Evolutionary conservation across 139 green algal genomes (phyloP), one percentile per base, ranked within the genome.

Genomic region (Closterium sp.): DNA sequence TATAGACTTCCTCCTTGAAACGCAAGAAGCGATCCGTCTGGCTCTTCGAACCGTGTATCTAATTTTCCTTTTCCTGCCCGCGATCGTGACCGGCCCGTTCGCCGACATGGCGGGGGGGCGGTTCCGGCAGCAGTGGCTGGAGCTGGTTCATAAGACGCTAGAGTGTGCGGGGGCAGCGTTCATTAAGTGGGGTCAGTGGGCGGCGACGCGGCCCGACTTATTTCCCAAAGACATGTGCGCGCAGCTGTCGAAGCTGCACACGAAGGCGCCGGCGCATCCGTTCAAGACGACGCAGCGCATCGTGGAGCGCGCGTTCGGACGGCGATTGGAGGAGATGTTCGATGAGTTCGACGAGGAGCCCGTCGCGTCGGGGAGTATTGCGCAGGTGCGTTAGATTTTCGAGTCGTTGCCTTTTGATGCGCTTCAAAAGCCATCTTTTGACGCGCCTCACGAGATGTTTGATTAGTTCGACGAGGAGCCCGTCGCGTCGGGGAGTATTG

Each of bases 161-260:
- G 93, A 94, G 1, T 32, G 38, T 4, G 93, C 93, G 22, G 93
- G 93, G 3, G 91, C 93, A 1, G 93, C 93, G 17, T 95, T 95
- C 31, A 98, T 99, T 91, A 99, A 99, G 95, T 99, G 97, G 98
- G 98, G 97, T 0, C 98, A 99, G 95, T 99, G 98, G 98, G 96
- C 97, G 3, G 96, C 97, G 29, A 98, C 97, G 0, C 95, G 98
- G 21, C 93, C 93, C 27, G 98, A 99, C 96, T 92, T 99, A 31
- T 99, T 99, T 92, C 97, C 98, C 0, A 94, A 94, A 92, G 93
- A 95, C 85, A 88, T 97, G 50, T 95, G 94, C 89, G 22, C 92
- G 29, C 95, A 97, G 73, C 96, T 99, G 90, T 96, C 96, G 91
- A 88, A 94, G 50, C 95, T 99, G 89, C 97, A 95, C 70, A 85